Base-by-base conservation (phyloP, 306 rosid genomes). In the Pueraria montana region DNA sequence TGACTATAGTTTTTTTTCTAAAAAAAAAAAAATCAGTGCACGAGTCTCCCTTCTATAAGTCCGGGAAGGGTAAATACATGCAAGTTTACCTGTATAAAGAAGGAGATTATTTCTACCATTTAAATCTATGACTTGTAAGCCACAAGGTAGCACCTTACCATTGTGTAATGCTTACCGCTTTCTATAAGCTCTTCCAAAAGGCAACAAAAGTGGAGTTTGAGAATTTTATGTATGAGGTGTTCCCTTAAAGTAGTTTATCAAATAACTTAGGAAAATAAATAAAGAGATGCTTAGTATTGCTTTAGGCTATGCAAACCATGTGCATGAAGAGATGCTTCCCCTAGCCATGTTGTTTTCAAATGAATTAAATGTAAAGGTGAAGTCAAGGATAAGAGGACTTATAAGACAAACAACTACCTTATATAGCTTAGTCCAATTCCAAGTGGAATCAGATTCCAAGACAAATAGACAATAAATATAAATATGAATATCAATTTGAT, bases 381-480 rank as follows among this genome's bases (percentile, higher is more conserved):
- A 87, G 92, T 88, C 79, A 86, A 82, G 92, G 86, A 91, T 90
- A 78, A 76, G 21, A 58, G 49, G 72, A 78, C 74, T 18, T 62
- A 16, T 5, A 32, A 76, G 46, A 71, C 40, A 82, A 79, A 72
- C 78, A 81, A 48, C 76, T 32, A 72, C 84, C 61, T 82, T 36
- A 65, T 65, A 70, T 38, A 20, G 43, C 77, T 20, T 62, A 34
- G 62, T 38, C 46, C 80, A 74, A 65, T 42, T 46, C 78, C 68
- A 32, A 12, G 34, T 59, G 81, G 89, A 77, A 89, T 89, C 90
- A 58, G 88, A 92, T 88, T 87, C 98, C 88, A 82, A 78, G 53
- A 56, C 67, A 38, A 77, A 75, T 30, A 71, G 26, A 83, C 82
- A 78, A 80, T 11, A 59, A 59, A 42, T 52, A 67, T 80, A 67